Conservation (phyloP, 306 rosid genomes). For the Medicago lupulina region DNA sequence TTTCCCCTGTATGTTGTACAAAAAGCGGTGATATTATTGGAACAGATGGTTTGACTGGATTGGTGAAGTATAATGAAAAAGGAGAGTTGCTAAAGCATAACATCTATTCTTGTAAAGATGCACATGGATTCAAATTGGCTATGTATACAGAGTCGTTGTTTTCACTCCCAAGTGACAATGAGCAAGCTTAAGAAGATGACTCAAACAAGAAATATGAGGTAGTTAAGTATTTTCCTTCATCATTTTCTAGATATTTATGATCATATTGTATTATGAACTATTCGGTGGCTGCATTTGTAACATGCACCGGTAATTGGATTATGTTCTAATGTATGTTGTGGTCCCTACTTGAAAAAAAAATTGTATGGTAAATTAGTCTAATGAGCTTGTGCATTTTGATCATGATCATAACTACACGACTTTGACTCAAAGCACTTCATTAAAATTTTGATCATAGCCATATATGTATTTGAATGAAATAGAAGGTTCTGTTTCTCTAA, state of each 20-base stretch:
- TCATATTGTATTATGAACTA: neutral
- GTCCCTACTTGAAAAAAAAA: no score
- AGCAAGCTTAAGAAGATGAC: neutral
- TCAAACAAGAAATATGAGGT: neutral
- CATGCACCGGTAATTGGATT: neutral
- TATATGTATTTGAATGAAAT: no score
- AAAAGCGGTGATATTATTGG: neutral
- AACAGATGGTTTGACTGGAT: neutral
- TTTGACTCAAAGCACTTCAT: no score
- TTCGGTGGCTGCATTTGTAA: neutral
- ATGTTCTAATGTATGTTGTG: no score
- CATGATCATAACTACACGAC: no score
- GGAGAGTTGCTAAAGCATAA: no score
- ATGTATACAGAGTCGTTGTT: conserved; percentile 33
- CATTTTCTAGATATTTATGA: neutral
- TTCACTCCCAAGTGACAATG: conserved; percentile 24
- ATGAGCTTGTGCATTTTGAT: no score
- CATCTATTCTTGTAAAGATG: neutral
- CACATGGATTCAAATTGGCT: neutral
- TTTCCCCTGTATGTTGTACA: neutral
- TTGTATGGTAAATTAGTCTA: no score
- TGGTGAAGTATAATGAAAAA: neutral
- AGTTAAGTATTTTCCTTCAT: neutral
- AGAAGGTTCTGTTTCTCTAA: no score
- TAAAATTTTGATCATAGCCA: no score